Evolutionary conservation across 140 eudicot genomes (phyloP).

Genomic region (Erigeron philadelphicus): DNA sequence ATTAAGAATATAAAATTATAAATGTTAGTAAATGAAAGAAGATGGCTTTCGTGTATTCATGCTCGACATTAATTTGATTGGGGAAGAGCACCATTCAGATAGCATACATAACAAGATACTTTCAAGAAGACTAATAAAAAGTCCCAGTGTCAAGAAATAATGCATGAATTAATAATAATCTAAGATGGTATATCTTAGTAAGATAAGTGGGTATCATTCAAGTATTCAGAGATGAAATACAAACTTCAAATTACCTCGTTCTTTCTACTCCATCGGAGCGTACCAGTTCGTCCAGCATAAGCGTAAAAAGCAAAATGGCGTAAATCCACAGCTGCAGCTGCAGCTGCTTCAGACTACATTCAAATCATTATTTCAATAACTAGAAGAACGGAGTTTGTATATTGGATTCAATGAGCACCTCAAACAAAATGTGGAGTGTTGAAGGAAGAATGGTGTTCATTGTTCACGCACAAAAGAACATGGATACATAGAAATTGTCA

Average conservation of each 20-base stretch:
- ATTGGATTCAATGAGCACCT: constrained; percentile 7
- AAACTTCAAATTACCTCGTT: constrained; percentile 53
- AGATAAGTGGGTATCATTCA: constrained; percentile 11
- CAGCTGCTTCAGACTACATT: constrained; percentile 52
- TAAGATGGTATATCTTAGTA: neutral
- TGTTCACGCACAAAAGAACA: neutral
- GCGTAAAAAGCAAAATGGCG: constrained; percentile 97
- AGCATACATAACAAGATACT: neutral
- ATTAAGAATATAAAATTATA: constrained; percentile 3
- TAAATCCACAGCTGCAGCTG: constrained; percentile 56
- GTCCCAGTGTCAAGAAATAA: neutral
- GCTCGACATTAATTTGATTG: too few relatives aligned
- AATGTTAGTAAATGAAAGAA: constrained; percentile 28
- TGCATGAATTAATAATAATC: neutral
- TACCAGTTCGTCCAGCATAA: constrained; percentile 85
- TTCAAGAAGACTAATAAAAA: neutral
- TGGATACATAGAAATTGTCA: neutral
- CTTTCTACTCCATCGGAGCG: constrained; percentile 86
- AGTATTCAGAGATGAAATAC: constrained; percentile 4
- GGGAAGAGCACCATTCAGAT: too few relatives aligned
- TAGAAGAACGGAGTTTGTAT: neutral
- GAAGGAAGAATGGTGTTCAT: neutral
- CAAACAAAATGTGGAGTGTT: constrained; percentile 13
- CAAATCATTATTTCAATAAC: constrained; percentile 18
- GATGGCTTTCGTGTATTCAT: neutral